Conservation (phyloP, 176 grass and related monocot species). For the Aegilops bicornis region DNA sequence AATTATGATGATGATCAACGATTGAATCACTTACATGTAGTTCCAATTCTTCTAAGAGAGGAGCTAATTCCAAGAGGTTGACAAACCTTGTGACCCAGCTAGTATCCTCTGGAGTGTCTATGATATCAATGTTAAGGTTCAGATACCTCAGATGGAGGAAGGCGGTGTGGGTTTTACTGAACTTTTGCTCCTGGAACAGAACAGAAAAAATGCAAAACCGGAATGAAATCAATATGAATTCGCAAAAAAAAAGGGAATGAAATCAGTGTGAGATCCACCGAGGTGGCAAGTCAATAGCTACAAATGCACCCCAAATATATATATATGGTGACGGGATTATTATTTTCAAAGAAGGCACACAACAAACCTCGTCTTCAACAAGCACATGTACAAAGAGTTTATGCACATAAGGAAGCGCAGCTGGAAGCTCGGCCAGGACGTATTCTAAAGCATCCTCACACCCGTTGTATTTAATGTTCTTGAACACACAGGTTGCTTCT, state of each 20-base stretch:
- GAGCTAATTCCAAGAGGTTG: background rate
- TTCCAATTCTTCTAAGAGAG: background rate
- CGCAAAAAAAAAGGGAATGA: no score
- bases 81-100: background rate
- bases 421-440: background rate
- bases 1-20: no score
- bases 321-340: no score
- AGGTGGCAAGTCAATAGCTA: no score
- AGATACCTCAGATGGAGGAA: background rate
- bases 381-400: background rate
- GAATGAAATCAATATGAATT: no score
- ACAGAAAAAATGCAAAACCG: no score
- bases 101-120: background rate
- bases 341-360: background rate
- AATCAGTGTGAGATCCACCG: no score
- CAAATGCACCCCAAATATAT: no score
- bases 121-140: background rate
- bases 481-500: no score
- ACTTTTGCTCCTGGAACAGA: background rate
- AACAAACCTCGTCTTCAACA: background rate
- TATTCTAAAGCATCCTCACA: no score
- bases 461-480: no score
- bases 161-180: background rate
- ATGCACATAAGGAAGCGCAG: background rate
- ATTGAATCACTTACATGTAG: background rate